Conservation (phyloP, 2,329 filamentous ascomycete species). For the Beauveria varroae region DNA sequence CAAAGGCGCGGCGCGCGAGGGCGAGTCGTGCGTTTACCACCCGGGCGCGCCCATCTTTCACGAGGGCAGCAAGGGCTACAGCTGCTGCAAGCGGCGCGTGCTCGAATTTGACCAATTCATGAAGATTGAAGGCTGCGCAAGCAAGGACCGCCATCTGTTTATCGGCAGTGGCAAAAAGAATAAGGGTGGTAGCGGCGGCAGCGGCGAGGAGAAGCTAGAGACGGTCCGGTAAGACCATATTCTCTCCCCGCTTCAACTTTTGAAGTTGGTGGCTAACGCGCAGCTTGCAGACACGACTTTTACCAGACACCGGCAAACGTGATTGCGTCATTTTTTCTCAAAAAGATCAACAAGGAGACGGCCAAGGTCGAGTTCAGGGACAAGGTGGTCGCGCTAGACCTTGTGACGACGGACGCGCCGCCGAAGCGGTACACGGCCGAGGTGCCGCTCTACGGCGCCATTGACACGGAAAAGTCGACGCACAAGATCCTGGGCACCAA, state of each 20-base stretch:
- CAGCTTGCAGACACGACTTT: conserved; percentile 58
- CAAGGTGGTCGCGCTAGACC: conserved; percentile 62
- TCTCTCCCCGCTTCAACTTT: not conserved
- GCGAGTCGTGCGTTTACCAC: conserved; percentile 79
- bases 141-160: conserved; percentile 76
- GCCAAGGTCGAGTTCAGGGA: conserved; percentile 64
- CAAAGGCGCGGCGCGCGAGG: conserved; percentile 51
- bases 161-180: conserved; percentile 67
- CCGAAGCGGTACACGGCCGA: conserved; percentile 70
- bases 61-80: conserved; percentile 96
- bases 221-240: conserved; percentile 58
- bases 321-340: conserved; percentile 88
- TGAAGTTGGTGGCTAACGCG: not conserved
- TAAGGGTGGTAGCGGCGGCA: conserved; percentile 26
- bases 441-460: conserved; percentile 67
- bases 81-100: conserved; percentile 90
- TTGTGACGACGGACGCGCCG: conserved; percentile 71
- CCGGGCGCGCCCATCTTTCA: conserved; percentile 91
- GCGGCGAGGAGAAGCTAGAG: conserved; percentile 67
- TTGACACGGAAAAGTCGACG: conserved; percentile 66
- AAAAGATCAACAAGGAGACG: conserved; percentile 84
- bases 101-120: conserved; percentile 97
- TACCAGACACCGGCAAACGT: conserved; percentile 85
- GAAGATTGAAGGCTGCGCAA: conserved; percentile 86
- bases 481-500: conserved; percentile 86